Conservation (phyloP, 2,329 filamentous ascomycete species). For the Iodosphaeria phyllophila region DNA sequence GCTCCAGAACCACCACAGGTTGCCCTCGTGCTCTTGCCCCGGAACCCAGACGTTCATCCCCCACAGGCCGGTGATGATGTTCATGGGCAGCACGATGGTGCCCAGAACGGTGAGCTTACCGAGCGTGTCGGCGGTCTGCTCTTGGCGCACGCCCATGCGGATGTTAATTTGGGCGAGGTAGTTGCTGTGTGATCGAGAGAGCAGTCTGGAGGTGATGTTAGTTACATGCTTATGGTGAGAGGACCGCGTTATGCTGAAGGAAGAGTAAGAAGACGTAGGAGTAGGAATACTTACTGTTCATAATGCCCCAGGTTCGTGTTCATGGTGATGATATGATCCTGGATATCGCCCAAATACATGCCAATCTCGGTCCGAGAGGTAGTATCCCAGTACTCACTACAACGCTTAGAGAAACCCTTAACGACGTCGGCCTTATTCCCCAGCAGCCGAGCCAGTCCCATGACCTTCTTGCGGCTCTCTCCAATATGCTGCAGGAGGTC, state of each 20-base stretch:
- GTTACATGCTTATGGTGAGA: constrained; percentile 2
- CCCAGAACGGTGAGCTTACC: constrained; percentile 90
- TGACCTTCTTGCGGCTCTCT: constrained; percentile 91
- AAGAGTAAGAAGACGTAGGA: background rate
- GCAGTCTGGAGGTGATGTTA: constrained; percentile 37
- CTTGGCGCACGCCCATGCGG: constrained; percentile 92
- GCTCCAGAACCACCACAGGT: constrained; percentile 56
- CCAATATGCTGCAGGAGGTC: constrained; percentile 89
- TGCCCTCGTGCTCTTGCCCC: constrained; percentile 65
- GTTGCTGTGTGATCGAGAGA: constrained; percentile 82
- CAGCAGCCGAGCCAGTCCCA: constrained; percentile 80
- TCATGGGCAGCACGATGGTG: constrained; percentile 96
- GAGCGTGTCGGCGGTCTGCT: constrained; percentile 86
- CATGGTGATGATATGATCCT: constrained; percentile 99
- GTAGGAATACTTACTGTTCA: constrained; percentile 51
- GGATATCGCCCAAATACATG: constrained; percentile 93
- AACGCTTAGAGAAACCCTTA: constrained; percentile 95
- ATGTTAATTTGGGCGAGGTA: constrained; percentile 99
- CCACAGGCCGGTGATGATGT: constrained; percentile 96
- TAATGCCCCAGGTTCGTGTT: constrained; percentile 90
- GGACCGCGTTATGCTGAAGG: background rate
- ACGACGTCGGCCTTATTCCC: constrained; percentile 98
- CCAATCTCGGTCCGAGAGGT: constrained; percentile 90
- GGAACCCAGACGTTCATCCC: constrained; percentile 98
- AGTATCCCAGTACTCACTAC: constrained; percentile 95